Percentiles rank a stretch among this genome's conserved stretches.
phyloP scores from a whole-genome alignment of 2,329 filamentous ascomycete species.

The Stenocarpella maydis region DNA sequence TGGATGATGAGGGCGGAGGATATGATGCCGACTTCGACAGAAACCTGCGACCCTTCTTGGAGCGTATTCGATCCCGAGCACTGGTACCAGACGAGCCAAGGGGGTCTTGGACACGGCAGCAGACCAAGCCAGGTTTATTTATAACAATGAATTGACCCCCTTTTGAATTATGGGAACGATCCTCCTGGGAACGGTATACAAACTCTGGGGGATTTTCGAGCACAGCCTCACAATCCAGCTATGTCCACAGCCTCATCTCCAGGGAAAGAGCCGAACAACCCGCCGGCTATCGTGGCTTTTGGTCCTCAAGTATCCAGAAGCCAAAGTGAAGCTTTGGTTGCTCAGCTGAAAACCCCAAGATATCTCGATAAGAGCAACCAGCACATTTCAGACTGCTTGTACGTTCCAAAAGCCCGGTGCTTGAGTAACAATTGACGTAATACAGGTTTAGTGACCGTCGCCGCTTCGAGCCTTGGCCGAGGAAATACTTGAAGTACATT shows the following conservation, averaged over 20 bases:
- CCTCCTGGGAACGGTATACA: background rate
- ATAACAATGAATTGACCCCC: background rate
- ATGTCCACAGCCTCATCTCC: background rate
- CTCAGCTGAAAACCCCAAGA: too few relatives aligned
- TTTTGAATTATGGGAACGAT: background rate
- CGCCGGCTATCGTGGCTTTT: background rate
- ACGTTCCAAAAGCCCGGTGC: background rate
- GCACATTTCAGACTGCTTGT: background rate
- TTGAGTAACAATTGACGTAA: background rate
- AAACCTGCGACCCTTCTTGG: background rate
- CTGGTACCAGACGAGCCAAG: background rate
- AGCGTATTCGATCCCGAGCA: background rate
- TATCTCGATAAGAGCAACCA: background rate
- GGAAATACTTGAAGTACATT: background rate
- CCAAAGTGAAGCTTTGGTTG: background rate
- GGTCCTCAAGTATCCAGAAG: too few relatives aligned
- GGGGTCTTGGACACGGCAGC: background rate
- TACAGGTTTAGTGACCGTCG: background rate
- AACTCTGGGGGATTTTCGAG: background rate
- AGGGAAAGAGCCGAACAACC: background rate
- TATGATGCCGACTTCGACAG: background rate
- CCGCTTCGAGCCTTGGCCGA: background rate
- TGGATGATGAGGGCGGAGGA: background rate
- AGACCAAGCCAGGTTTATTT: background rate
- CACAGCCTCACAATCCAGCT: background rate